A percentile compares a stretch with the other conserved stretches of the same genome.
Evolutionary conservation across 2,329 filamentous ascomycete genomes (phyloP).

Genomic region (Fusarium chaquense): DNA sequence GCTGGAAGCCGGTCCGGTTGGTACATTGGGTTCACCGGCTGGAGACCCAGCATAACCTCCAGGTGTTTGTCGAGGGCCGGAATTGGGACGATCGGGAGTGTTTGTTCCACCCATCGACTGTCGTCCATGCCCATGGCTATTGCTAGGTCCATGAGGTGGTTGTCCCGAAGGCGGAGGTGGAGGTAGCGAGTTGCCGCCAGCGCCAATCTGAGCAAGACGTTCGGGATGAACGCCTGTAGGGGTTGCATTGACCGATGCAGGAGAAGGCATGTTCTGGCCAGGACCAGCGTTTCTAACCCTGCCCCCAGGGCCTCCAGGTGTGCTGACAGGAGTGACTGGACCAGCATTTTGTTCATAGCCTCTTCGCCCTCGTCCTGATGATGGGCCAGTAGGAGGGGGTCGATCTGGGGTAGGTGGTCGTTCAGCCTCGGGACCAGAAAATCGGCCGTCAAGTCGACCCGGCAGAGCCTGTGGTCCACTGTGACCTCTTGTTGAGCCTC

Average conservation of each 20-base stretch:
- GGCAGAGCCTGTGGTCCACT: constrained; percentile 54
- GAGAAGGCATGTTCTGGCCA: constrained; percentile 42
- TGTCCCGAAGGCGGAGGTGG: constrained; percentile 53
- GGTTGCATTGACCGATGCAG: constrained; percentile 44
- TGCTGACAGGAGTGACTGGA: constrained; percentile 48
- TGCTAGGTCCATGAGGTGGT: constrained; percentile 39
- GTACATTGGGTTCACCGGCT: constrained; percentile 48
- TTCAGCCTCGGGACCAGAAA: constrained; percentile 55
- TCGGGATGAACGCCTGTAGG: constrained; percentile 62
- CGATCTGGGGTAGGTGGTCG: constrained; percentile 63
- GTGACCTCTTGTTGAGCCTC: constrained; percentile 56
- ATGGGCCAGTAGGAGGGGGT: constrained; percentile 65
- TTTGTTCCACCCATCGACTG: constrained; percentile 49
- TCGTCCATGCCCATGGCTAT: constrained; percentile 45
- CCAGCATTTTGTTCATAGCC: constrained; percentile 55
- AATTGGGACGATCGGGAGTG: constrained; percentile 50
- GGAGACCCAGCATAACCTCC: constrained; percentile 42
- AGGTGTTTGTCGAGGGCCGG: constrained; percentile 44
- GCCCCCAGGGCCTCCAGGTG: constrained; percentile 53
- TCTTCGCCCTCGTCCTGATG: constrained; percentile 62
- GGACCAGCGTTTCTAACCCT: constrained; percentile 56
- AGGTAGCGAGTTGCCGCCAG: constrained; percentile 42
- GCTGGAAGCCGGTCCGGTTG: constrained; percentile 53
- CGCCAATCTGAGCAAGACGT: constrained; percentile 62
- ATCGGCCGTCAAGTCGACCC: constrained; percentile 47